Evolutionary conservation across 1,139 yeast genomes (phyloP), one percentile per base, ranked within the genome.

Genomic region (Candida sp.): DNA sequence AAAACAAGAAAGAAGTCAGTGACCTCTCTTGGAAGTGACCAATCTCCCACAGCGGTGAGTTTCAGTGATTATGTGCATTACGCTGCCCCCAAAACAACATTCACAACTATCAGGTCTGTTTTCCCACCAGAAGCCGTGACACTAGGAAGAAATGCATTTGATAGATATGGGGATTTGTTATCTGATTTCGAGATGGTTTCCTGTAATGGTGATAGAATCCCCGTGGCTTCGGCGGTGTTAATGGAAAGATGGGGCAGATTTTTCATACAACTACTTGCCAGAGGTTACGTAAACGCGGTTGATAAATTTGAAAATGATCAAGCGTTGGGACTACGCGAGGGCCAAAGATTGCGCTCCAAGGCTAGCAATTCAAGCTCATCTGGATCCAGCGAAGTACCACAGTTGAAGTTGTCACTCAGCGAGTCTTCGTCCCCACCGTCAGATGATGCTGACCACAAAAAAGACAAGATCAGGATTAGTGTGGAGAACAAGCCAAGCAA

Each of bases 41-140:
- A 54, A 51, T 56, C 49, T 43, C 67, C 65, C 3, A 53, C 61
- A 7, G 60, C 76, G 7, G 73, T 74, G 31, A 72, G 78, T 50
- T 88, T 88, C 63, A 86, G 81, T 53, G 90, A 84, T 35, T 88
- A 88, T 61, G 86, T 89, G n/a, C 85, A 85, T 58, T 88, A 88
- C 63, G 85, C 87, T 30, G 90, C 92, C 0, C 93, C 93, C 1
- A 83, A 84, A 35, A 73, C 85, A 6, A 85, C 83, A 52, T 80
- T 85, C 58, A 84, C 89, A 23, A 83, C 88, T 2, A 84, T 85
- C 40, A 74, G 85, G 48, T 83, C 91, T 0, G 86, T 86, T 0
- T 85, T 87, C 56, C 91, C 93, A 0, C 84, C 90, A 0, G 84
- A 86, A 50, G 93, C 96, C 0, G 84, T 88, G 49, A 88, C 93